Evolutionary conservation across 108 stramenopile species (phyloP).

Genomic region (Cyclotella kingstonii): DNA sequence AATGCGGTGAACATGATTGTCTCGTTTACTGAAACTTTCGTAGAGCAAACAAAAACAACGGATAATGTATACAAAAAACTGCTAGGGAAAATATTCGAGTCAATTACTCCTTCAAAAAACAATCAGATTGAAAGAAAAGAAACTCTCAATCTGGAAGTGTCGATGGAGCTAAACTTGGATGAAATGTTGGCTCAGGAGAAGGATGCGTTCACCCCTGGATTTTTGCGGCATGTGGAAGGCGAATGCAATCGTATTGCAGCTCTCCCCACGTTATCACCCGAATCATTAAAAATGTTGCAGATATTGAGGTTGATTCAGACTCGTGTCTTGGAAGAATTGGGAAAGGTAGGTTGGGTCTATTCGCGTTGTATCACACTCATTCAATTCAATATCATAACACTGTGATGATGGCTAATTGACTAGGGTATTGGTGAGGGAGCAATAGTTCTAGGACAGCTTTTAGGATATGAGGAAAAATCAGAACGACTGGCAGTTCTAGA

Average conservation of each 20-base stretch:
- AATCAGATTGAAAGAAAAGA: conserved; percentile 8
- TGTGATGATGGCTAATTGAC: no score
- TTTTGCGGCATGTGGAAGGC: conserved; percentile 72
- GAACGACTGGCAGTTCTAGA: conserved; percentile 75
- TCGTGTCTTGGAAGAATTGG: conserved; percentile 73
- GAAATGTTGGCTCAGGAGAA: conserved; percentile 51
- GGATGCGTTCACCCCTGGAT: conserved; percentile 69
- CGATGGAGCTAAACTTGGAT: conserved; percentile 53
- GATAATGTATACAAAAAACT: conserved; percentile 58
- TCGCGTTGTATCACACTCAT: neutral
- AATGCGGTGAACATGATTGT: conserved; percentile 57
- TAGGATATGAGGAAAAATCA: conserved; percentile 64
- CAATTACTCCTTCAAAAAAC: conserved; percentile 39
- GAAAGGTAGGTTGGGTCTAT: conserved; percentile 32
- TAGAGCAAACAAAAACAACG: conserved; percentile 47
- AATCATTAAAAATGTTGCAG: conserved; percentile 55
- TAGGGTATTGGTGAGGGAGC: conserved; percentile 69
- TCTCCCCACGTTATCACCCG: conserved; percentile 50
- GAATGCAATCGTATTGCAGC: conserved; percentile 70
- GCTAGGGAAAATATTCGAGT: conserved; percentile 63
- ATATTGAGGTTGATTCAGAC: conserved; percentile 74
- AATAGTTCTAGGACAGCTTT: conserved; percentile 65
- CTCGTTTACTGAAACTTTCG: conserved; percentile 69
- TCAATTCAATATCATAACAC: no score
- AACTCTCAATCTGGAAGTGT: neutral